These are phyloP conservation scores for Starmerella apis DNA, from an alignment of 805 yeast genomes.

Conservation along the genomic window DNA sequence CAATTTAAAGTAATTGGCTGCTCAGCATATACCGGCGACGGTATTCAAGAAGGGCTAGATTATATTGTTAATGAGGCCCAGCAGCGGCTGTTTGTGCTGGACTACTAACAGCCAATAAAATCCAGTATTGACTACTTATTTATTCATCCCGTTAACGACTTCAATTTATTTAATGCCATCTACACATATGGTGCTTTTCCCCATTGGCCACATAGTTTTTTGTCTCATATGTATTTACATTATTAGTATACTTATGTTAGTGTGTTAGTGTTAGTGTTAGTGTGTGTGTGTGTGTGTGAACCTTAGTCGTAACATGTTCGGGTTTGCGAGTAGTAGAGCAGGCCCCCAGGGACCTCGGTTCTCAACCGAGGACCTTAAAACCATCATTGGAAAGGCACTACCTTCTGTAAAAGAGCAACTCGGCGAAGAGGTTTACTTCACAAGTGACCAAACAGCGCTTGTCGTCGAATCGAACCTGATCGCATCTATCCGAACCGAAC, in stretches of 20 bases:
- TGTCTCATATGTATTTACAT: too few relatives aligned
- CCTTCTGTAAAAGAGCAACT: neutral
- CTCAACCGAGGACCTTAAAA: neutral
- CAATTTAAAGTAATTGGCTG: conserved; percentile 36
- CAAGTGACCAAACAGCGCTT: neutral
- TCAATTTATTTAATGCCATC: too few relatives aligned
- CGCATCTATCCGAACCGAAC: neutral
- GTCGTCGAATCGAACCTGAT: neutral
- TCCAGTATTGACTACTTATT: too few relatives aligned
- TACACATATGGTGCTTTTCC: too few relatives aligned
- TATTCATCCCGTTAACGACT: too few relatives aligned
- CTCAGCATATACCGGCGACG: conserved; percentile 41
- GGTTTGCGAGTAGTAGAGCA: neutral
- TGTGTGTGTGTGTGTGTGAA: neutral
- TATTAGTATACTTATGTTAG: too few relatives aligned
- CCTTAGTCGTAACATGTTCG: conserved; percentile 4
- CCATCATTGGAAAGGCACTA: neutral
- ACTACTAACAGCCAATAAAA: conserved; percentile 28
- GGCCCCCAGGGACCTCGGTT: conserved; percentile 1
- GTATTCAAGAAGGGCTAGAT: conserved; percentile 35
- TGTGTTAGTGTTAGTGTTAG: neutral
- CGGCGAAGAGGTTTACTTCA: neutral
- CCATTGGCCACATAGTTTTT: too few relatives aligned
- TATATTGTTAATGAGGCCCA: conserved; percentile 38
- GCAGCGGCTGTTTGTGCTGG: conserved; percentile 30